Evolutionary conservation across 23 red algal genomes (phyloP), one percentile per base, ranked within the genome.

Genomic region (Gracilaria domingensis): DNA sequence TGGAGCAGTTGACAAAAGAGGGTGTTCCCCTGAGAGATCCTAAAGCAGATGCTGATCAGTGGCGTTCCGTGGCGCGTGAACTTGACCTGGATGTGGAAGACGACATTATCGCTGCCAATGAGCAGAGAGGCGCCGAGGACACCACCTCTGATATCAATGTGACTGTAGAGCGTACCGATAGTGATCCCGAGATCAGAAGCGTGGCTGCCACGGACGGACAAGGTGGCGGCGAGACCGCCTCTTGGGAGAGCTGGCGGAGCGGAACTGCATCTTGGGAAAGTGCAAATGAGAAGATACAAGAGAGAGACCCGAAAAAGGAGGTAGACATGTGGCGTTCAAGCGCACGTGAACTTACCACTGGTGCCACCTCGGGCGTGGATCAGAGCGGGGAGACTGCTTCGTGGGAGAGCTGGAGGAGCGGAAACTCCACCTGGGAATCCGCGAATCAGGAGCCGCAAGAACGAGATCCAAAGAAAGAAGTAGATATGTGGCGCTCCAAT

Each of bases 311-410:
- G 28, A 95, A 95, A 47, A 40, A 71, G 45, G 93, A 95, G 70
- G 93, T 95, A 5, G 93, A 95, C 49, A 88, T 89, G 85, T 95
- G 93, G 93, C 85, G 93, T 51, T 62, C 83, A 21, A 88, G 83
- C 42, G 83, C 83, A 12, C 82, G 71, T 1, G 73, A 95, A 67
- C 84, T 95, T 49, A 85, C 71, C 13, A 21, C 28, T 29, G 13
- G 6, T 37, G 32, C 0, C 28, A 23, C 64, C 8, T 9, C 32
- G 7, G 64, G 34, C 23, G n/a, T 11, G 42, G 42, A 12, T 20
- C 39, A 59, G 33, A 21, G 4, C 9, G 33, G 26, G 25, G 80
- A 59, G 40, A 7, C 90, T 9, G 74, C 66, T 23, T 70, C 90
- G 3, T 94, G 92, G 92, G 25, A 17, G 24, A 51, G n/a, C 8